Evolutionary conservation across 768 basidiomycete genomes (phyloP).

Genomic region (Mycena maculata): DNA sequence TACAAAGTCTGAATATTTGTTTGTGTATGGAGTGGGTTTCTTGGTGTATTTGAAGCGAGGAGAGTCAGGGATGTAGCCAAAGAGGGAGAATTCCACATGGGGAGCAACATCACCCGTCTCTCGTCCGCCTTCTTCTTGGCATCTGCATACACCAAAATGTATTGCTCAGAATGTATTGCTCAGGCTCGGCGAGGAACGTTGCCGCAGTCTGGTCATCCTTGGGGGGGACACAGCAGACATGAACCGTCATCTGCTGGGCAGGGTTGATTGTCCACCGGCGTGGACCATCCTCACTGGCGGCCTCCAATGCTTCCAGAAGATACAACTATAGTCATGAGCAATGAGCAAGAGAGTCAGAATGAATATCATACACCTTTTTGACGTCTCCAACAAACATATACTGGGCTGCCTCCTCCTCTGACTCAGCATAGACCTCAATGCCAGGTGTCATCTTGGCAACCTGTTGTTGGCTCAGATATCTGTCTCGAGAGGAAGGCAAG

Average conservation of each 20-base stretch:
- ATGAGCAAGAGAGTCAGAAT: neutral
- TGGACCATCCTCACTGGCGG: neutral
- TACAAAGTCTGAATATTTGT: neutral
- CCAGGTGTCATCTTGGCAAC: no score
- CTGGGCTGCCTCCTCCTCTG: no score
- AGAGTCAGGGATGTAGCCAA: neutral
- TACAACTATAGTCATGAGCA: no score
- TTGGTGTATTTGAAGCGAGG: neutral
- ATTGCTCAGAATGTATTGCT: conserved; percentile 1
- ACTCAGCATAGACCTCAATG: no score
- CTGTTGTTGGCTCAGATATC: no score
- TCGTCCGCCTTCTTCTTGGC: neutral
- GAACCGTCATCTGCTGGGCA: neutral
- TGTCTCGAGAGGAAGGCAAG: no score
- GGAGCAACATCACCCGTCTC: no score
- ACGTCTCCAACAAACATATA: conserved; percentile 11
- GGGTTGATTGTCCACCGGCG: conserved; percentile 2
- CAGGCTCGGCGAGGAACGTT: neutral
- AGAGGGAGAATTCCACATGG: neutral
- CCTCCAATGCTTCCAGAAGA: neutral
- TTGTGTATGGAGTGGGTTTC: neutral
- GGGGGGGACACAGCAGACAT: neutral
- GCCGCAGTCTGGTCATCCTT: neutral
- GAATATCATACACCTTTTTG: neutral
- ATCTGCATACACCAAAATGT: neutral